Evolutionary conservation across 1,284 basidiomycete genomes (phyloP), one percentile per base, ranked within the genome.

Genomic region (Sanghuangporus sanghuang): DNA sequence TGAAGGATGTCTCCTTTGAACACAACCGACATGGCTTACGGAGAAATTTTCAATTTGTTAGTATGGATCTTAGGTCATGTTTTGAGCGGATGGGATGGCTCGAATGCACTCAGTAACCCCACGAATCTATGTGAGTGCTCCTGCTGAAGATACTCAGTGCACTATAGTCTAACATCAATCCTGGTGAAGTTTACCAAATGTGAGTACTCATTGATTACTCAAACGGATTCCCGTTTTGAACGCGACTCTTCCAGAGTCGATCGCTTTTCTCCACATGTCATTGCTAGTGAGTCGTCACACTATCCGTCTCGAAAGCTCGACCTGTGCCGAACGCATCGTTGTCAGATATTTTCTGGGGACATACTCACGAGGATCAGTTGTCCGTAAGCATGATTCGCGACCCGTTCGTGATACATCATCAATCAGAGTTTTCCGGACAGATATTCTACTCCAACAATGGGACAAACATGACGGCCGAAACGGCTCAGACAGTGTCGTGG

Each of bases 51-150:
- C 4, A 7, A n/a, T 8, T 2, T 8, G 18, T 8, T 56, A 89
- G 92, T 85, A 0, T 93, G 89, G 88, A 89, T 93, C 64, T 76
- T 93, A 0, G 91, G 89, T 0, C 90, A 93, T 71, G 91, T 93
- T 36, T 72, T 89, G 7, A 81, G 80, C 18, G 92, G 91, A 18
- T 93, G 91, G 88, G 88, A 90, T 68, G 89, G 89, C 14, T 77
- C 79, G 2, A 86, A 90, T 70, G 78, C 84, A 1, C 69, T 89
- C 27, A 69, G 72, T 62, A 85, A 85, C 68, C 80, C 91, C 69
- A 85, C 88, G 66, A 75, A 87, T 77, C 74, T 87, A 72, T 79
- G 92, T 92, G 67, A 70, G 89, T 81, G 2, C 50, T n/a, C 32
- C 18, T 38, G 32, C 32, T 64, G 8, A 6, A 1, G 27, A 8